Percentiles rank a stretch among this genome's conserved stretches.
Evolutionary conservation across 345 rosid species (phyloP).

Genomic region (Lepidium aucheri): DNA sequence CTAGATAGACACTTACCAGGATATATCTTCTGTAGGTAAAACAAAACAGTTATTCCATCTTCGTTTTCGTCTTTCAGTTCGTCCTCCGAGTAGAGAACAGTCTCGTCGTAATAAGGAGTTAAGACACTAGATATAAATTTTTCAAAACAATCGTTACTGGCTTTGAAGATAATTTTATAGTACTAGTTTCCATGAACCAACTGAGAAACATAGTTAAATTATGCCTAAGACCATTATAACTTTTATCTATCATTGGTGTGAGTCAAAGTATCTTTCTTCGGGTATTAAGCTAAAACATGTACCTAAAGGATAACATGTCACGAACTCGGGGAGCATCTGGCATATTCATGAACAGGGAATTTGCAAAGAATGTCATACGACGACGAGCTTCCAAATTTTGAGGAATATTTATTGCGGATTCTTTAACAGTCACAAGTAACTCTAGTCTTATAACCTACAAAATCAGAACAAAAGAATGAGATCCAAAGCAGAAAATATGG

Average conservation of each 20-base stretch:
- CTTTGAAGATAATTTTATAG: background rate
- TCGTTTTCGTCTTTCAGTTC: conserved; percentile 82
- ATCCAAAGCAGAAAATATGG: conserved; percentile 3
- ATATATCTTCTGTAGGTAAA: conserved; percentile 83
- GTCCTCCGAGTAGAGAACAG: conserved; percentile 74
- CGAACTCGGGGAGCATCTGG: conserved; percentile 84
- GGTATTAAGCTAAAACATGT: conserved; percentile 14
- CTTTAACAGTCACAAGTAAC: conserved; percentile 86
- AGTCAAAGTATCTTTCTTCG: background rate
- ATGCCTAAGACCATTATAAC: background rate
- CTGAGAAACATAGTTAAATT: conserved; percentile 4
- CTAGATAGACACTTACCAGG: conserved; percentile 51
- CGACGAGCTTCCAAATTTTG: conserved; percentile 96
- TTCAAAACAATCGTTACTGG: conserved; percentile 20
- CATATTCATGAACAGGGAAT: conserved; percentile 91
- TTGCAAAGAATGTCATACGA: conserved; percentile 95
- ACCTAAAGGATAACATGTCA: conserved; percentile 94
- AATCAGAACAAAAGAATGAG: conserved; percentile 9
- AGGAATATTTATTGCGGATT: conserved; percentile 94
- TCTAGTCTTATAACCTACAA: conserved; percentile 62
- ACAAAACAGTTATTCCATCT: conserved; percentile 76
- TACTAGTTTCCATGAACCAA: background rate
- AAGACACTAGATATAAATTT: conserved; percentile 54
- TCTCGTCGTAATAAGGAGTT: conserved; percentile 86
- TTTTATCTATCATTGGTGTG: background rate